Evolutionary conservation across 1,139 yeast genomes (phyloP).

Genomic region (Geotrichum klebahnii): DNA sequence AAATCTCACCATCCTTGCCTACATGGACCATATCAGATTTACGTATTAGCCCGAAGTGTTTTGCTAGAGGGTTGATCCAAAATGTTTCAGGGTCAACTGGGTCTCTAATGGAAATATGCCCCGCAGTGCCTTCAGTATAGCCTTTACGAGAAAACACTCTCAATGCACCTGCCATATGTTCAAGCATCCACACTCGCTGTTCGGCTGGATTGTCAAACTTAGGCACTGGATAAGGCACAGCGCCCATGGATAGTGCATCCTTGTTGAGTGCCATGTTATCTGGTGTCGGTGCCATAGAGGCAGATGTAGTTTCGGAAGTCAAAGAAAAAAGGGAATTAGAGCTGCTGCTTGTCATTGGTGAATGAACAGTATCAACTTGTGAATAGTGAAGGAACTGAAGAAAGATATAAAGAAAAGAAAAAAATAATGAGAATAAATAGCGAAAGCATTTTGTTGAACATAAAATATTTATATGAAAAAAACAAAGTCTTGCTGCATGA

Average conservation of each 20-base stretch:
- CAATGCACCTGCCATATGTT: constrained; percentile 80
- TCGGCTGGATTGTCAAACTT: constrained; percentile 47
- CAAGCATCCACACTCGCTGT: constrained; percentile 58
- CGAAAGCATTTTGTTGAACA: no score
- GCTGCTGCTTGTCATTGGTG: background rate
- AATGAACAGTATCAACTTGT: no score
- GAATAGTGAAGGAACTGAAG: no score
- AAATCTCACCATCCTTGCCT: constrained; percentile 63
- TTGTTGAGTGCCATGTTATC: background rate
- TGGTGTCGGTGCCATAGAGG: constrained; percentile 1
- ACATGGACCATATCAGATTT: constrained; percentile 75
- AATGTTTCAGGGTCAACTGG: constrained; percentile 67
- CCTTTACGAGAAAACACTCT: constrained; percentile 71
- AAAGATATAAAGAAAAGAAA: background rate
- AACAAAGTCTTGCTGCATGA: no score
- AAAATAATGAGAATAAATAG: background rate
- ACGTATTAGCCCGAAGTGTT: constrained; percentile 65
- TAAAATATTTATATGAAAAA: no score
- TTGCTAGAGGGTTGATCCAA: constrained; percentile 76
- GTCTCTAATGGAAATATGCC: constrained; percentile 78
- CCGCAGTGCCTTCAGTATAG: constrained; percentile 72
- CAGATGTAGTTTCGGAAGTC: background rate
- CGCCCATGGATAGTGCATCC: constrained; percentile 13
- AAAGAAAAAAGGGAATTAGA: background rate
- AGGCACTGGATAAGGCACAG: constrained; percentile 43